Evolutionary conservation across 768 basidiomycete genomes (phyloP).

Genomic region (Glaciozyma martinii): DNA sequence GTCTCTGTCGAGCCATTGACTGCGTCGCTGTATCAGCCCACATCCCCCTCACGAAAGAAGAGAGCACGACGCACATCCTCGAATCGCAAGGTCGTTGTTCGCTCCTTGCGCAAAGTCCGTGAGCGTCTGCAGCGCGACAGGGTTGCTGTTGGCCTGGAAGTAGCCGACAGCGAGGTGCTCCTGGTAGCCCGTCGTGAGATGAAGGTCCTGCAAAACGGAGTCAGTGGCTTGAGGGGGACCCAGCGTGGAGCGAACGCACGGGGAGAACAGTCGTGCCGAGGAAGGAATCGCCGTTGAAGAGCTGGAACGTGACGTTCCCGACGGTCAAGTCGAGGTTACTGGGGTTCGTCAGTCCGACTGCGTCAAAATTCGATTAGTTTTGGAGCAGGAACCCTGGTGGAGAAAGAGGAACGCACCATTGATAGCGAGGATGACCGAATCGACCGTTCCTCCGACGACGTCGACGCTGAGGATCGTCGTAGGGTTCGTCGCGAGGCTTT

Average conservation of each 20-base stretch:
- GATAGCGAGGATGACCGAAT: conserved; percentile 54
- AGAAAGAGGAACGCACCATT: conserved; percentile 43
- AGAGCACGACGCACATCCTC: conserved; percentile 8
- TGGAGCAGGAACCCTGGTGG: neutral
- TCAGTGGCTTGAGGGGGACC: conserved; percentile 24
- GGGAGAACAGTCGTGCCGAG: conserved; percentile 59
- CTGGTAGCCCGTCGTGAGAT: conserved; percentile 19
- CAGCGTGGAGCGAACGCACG: conserved; percentile 47
- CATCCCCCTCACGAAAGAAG: neutral
- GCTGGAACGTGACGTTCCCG: conserved; percentile 48
- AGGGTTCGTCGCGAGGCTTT: conserved; percentile 50
- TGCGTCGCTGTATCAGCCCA: neutral
- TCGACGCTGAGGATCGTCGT: conserved; percentile 55
- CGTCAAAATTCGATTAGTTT: neutral
- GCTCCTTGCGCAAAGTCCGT: conserved; percentile 59
- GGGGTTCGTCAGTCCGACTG: conserved; percentile 59
- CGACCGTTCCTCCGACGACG: conserved; percentile 55
- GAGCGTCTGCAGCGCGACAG: conserved; percentile 55
- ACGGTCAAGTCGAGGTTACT: conserved; percentile 53
- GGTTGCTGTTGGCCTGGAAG: conserved; percentile 52
- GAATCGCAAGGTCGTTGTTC: conserved; percentile 32
- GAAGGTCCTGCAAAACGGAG: conserved; percentile 3
- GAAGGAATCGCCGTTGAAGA: conserved; percentile 47
- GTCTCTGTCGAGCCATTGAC: conserved; percentile 52
- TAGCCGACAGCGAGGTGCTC: conserved; percentile 5